Evolutionary conservation across 2,329 filamentous ascomycete genomes (phyloP), one percentile per base, ranked within the genome.

Genomic region (Pseudogymnoascus sp.): DNA sequence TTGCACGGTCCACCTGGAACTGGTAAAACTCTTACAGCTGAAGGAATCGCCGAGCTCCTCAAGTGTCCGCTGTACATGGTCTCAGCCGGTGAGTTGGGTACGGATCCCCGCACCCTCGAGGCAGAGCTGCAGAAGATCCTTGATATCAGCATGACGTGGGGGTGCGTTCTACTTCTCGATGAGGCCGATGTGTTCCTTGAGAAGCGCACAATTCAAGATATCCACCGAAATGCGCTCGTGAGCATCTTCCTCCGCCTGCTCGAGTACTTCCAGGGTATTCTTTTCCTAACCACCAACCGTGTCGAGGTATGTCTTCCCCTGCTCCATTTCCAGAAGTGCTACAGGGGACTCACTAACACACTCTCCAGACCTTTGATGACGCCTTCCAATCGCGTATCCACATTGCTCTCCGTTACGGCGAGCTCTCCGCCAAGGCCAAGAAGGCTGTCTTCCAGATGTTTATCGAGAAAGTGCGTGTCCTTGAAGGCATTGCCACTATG

Each of bases 191-290:
- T 92, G 4, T 92, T 92, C 75, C 77, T 96, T 8, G 89, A 95
- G 77, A 88, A 90, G 73, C 85, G 91, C 1, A 88, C 90, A 57
- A 86, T 91, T 69, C 86, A 90, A 65, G 90, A 96, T 68, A 87
- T 95, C 59, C 87, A 92, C 70, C 86, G 91, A 62, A 96, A 96
- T 67, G 88, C 88, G 0, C 83, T 94, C 1, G 92, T 96, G 59
- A 90, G 86, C 71, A 90, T 96, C 68, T 96, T 96, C 78, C 77
- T 96, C 2, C 86, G 91, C 0, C 80, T 93, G 61, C 79, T 96
- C 0, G 92, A 97, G 74, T 96, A 96, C 73, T 96, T 95, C 75
- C 89, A 95, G 70, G 92, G 92, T 2, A 95, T 96, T 60, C 74
- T 96, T 4, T 95, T 96, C 77, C 75, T 96, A 25, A 96, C 92